Evolutionary conservation across 352 stramenopile genomes (phyloP).

Genomic region (Globisporangium okanoganense): DNA sequence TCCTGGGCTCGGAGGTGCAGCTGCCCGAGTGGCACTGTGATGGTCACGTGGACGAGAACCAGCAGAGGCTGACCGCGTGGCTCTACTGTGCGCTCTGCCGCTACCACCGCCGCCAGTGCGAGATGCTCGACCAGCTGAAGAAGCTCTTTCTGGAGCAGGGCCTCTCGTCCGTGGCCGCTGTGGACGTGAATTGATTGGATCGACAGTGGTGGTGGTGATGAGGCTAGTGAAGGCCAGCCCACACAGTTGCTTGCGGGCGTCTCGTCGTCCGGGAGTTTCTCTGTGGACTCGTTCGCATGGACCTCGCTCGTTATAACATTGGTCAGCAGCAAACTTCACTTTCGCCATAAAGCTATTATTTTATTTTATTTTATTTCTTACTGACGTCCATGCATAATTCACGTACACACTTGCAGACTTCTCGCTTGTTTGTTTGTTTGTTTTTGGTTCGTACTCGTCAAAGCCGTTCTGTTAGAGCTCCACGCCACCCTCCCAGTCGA

Average conservation of each 20-base stretch:
- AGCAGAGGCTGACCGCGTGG: conserved; percentile 4
- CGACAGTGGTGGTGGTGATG: no score
- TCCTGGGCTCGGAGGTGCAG: conserved; percentile 5
- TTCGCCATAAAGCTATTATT: not conserved
- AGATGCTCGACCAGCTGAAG: conserved; percentile 15
- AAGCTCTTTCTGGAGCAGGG: not conserved
- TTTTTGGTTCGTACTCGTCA: no score
- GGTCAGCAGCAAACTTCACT: not conserved
- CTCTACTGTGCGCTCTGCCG: conserved; percentile 17
- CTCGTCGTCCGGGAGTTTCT: conserved; percentile 1
- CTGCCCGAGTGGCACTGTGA: not conserved
- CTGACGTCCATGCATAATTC: conserved; percentile 1
- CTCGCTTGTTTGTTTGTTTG: not conserved
- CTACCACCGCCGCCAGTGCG: conserved; percentile 17
- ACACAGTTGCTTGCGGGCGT: conserved; percentile 1
- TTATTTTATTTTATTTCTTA: not conserved
- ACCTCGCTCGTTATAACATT: not conserved
- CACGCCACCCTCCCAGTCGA: conserved; percentile 70
- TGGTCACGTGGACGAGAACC: not conserved
- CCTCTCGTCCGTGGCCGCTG: conserved; percentile 7
- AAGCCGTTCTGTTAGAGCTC: conserved; percentile 55
- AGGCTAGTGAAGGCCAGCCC: not conserved
- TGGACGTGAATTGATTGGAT: conserved; percentile 11
- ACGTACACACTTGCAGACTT: not conserved
- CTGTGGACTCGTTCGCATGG: conserved; percentile 4